These are phyloP conservation scores for Hypoxylon sp. DNA, from an alignment of 2,329 filamentous ascomycete species.

Conservation along the genomic window DNA sequence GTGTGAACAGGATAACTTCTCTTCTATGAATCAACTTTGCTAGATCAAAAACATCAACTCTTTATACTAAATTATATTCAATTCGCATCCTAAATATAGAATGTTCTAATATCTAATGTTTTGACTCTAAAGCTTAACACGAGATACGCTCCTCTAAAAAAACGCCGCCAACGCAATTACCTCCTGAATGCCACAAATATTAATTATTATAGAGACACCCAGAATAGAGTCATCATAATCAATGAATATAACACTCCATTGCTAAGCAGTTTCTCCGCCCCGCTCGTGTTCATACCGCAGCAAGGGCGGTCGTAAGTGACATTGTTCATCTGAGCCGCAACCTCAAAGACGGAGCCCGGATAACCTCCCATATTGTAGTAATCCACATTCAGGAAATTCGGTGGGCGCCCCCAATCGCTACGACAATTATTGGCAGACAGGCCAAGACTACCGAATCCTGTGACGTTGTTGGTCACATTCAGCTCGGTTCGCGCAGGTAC, in stretches of 20 bases:
- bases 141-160: slow-evolving; percentile 32
- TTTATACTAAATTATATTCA: slow-evolving; percentile 16
- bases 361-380: slow-evolving; percentile 82
- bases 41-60: neutral
- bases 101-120: slow-evolving; percentile 26
- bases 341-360: slow-evolving; percentile 82
- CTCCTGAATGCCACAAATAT: slow-evolving; percentile 2
- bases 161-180: slow-evolving; percentile 35
- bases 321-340: slow-evolving; percentile 78
- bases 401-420: slow-evolving; percentile 74
- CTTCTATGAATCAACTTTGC: neutral
- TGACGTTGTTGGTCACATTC: slow-evolving; percentile 79
- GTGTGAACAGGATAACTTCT: neutral
- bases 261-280: slow-evolving; percentile 22
- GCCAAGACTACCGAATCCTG: slow-evolving; percentile 77
- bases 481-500: slow-evolving; percentile 80
- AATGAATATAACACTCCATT: slow-evolving; percentile 35
- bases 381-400: slow-evolving; percentile 86
- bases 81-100: slow-evolving; percentile 3
- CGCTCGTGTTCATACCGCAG: slow-evolving; percentile 63
- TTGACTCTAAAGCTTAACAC: slow-evolving; percentile 9
- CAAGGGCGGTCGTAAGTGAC: slow-evolving; percentile 76
- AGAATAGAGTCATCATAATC: slow-evolving; percentile 35
- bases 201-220: slow-evolving; percentile 42
- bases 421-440: slow-evolving; percentile 74